Evolutionary conservation across 306 rosid genomes (phyloP), one percentile per base, ranked within the genome.

Genomic region (Cucumis melo): DNA sequence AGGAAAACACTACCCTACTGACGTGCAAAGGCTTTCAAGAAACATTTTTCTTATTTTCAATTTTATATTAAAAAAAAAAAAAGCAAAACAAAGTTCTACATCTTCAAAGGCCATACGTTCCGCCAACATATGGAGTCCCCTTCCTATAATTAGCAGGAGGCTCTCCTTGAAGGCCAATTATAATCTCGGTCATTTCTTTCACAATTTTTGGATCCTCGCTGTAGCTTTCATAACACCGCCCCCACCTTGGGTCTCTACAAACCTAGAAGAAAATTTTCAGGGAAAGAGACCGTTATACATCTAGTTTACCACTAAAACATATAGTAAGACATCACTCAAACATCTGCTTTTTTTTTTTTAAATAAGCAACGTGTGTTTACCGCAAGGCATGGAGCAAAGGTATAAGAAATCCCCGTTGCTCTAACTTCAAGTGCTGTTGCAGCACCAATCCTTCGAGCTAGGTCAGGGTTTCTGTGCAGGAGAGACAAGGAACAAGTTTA

Each of bases 161-260:
- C 27, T 88, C 83, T 81, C 99, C 99, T 82, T 94, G 99, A 68
- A 92, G 87, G 55, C 99, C 99, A 81, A 84, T 86, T 77, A 94
- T 88, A 80, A 94, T 90, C 60, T 73, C 87, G 0, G 99, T 94
- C 97, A 94, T 94, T 74, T 86, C 85, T 85, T 84, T 83, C 78
- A 94, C 97, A 78, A 94, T 82, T 80, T 79, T 83, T 81, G 82
- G 89, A 81, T 94, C 97, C 84, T 94, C 99, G 5, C 99, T 94
- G 75, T 94, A 94, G 90, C 99, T 94, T 85, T 94, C 99, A 41
- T 94, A 94, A 86, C 99, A 94, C 58, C 99, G 81, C 60, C 99
- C 99, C 99, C 99, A 94, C 84, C 99, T 89, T 32, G 99, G 98
- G 87, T 94, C 99, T 83, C 99, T 90, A 78, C 99, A 94, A 32